A percentile compares a stretch with the other conserved stretches of the same genome.
phyloP scores from a whole-genome alignment of 352 stramenopile genomes.

The Phytophthora constricta region DNA sequence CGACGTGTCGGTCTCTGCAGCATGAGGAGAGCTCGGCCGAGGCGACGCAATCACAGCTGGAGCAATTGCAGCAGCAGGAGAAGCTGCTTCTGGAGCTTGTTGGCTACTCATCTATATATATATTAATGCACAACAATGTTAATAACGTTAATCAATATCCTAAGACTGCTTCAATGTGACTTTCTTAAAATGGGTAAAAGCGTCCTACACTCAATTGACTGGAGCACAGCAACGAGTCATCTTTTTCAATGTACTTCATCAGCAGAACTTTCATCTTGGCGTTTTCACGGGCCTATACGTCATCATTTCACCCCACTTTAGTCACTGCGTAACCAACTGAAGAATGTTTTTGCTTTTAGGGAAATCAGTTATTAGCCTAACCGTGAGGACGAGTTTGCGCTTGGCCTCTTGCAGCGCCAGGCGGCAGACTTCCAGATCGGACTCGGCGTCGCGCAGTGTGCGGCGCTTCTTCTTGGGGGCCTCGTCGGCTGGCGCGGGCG shows the following conservation, averaged over 20 bases:
- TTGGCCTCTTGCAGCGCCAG: constrained; percentile 59
- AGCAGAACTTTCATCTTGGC: constrained; percentile 89
- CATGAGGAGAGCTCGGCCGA: constrained; percentile 14
- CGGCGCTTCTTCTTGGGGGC: constrained; percentile 67
- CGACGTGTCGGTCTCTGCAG: constrained; percentile 28
- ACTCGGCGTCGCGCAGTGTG: constrained; percentile 73
- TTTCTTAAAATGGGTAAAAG: too few species aligned
- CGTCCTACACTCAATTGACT: constrained; percentile 68
- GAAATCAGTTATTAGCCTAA: constrained; percentile 23
- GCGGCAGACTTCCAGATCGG: constrained; percentile 59
- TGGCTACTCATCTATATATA: constrained; percentile 38
- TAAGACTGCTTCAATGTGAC: too few species aligned
- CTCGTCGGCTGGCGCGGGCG: constrained; percentile 22
- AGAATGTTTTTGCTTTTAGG: too few species aligned
- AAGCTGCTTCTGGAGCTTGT: constrained; percentile 10
- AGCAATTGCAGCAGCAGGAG: not conserved
- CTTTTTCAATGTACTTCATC: constrained; percentile 89
- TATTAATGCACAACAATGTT: too few species aligned
- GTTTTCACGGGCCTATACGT: constrained; percentile 71
- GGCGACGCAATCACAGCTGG: constrained; percentile 1
- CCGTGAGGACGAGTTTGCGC: constrained; percentile 72
- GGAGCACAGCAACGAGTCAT: constrained; percentile 78
- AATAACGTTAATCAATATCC: too few species aligned
- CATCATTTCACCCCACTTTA: not conserved
- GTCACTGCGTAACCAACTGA: not conserved